Evolutionary conservation across 768 basidiomycete genomes (phyloP).

Genomic region (Saitozyma sp.): DNA sequence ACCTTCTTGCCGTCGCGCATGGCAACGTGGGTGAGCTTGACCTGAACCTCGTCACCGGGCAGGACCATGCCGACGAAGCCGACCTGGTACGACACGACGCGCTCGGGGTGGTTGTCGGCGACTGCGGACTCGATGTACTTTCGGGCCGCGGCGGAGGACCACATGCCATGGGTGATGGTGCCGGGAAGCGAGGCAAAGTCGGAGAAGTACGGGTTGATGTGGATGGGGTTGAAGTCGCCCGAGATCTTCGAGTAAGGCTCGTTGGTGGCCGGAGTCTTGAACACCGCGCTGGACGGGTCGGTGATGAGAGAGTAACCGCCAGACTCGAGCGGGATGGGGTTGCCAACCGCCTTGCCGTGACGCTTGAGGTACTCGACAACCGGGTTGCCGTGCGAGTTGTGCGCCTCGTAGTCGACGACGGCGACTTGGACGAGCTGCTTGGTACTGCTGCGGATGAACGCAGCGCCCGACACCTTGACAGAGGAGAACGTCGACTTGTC

Average conservation of each 20-base stretch:
- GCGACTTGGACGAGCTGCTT: conserved; percentile 87
- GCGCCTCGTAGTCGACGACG: conserved; percentile 79
- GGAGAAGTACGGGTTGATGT: conserved; percentile 97
- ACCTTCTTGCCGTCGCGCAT: conserved; percentile 94
- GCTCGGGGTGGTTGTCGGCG: conserved; percentile 86
- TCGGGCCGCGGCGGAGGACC: conserved; percentile 92
- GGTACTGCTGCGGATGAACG: conserved; percentile 83
- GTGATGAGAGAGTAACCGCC: conserved; percentile 83
- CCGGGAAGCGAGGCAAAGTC: conserved; percentile 88
- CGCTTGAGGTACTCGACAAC: conserved; percentile 90
- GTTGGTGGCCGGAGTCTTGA: conserved; percentile 84
- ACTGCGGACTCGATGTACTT: conserved; percentile 89
- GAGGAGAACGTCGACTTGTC: conserved; percentile 80
- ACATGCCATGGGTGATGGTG: conserved; percentile 97
- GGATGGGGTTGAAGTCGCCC: conserved; percentile 98
- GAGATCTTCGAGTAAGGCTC: conserved; percentile 94
- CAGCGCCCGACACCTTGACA: conserved; percentile 77
- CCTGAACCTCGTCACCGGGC: conserved; percentile 80
- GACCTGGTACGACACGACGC: conserved; percentile 90
- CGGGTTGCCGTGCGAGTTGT: conserved; percentile 88
- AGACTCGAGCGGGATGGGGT: conserved; percentile 72
- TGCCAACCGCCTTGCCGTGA: conserved; percentile 76
- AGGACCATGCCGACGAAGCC: conserved; percentile 97
- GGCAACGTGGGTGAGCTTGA: conserved; percentile 82
- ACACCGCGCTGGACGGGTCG: conserved; percentile 63